A percentile compares a stretch with the other conserved stretches of the same genome.
Evolutionary conservation across 2,329 filamentous ascomycete species (phyloP).

Genomic region (Scedosporium apiospermum): DNA sequence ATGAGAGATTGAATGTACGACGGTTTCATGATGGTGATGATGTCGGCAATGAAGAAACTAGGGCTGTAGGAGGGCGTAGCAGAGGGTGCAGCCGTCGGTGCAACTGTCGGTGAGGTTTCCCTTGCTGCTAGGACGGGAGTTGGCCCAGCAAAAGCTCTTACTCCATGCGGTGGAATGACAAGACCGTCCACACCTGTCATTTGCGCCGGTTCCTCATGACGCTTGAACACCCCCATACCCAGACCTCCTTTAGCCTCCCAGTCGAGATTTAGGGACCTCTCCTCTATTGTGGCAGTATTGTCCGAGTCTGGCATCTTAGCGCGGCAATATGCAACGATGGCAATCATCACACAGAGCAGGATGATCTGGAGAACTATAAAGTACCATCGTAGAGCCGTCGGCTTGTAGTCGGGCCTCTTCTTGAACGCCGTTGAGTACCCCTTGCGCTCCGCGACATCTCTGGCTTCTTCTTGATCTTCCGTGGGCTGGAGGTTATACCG

Average conservation of each 20-base stretch:
- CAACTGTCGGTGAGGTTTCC: background rate
- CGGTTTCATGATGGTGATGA: conserved; percentile 7
- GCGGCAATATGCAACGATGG: conserved; percentile 18
- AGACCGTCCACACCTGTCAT: background rate
- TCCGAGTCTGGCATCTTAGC: conserved; percentile 21
- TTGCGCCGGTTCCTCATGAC: background rate
- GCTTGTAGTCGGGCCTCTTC: conserved; percentile 19
- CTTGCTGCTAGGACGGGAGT: background rate
- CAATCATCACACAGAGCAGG: conserved; percentile 17
- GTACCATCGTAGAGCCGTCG: conserved; percentile 22
- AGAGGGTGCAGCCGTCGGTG: background rate
- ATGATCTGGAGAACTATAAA: conserved; percentile 18
- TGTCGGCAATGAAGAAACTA: background rate
- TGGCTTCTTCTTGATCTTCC: conserved; percentile 16
- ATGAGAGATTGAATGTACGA: background rate
- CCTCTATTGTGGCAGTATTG: conserved; percentile 16
- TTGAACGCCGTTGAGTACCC: background rate
- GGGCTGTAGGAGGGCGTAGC: background rate
- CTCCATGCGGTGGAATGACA: too few species aligned
- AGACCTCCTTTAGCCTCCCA: background rate
- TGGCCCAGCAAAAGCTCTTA: background rate
- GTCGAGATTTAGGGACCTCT: background rate
- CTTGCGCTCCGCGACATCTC: conserved; percentile 5
- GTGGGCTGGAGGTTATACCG: conserved; percentile 22
- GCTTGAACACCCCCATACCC: background rate